A percentile compares a stretch with the other conserved stretches of the same genome.
Evolutionary conservation across 495 filamentous ascomycete species (phyloP).

Genomic region (Tuber aestivum): DNA sequence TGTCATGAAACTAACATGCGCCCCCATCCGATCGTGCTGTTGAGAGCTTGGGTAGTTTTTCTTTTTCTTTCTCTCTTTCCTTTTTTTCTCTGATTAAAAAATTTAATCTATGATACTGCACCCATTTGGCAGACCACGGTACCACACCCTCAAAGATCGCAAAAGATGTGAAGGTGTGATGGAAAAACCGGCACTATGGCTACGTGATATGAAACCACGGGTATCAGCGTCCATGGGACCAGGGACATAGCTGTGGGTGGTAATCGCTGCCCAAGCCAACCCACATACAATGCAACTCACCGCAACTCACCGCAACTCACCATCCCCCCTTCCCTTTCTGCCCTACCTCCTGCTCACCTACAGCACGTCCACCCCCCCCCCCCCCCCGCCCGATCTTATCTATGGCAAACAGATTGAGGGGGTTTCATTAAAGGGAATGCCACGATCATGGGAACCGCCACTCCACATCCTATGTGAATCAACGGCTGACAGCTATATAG

Average conservation of each 20-base stretch:
- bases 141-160: background rate
- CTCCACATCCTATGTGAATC: background rate
- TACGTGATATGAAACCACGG: slow-evolving; percentile 3
- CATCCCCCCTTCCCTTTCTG: background rate
- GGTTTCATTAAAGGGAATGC: background rate
- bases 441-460: background rate
- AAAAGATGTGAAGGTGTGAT: background rate
- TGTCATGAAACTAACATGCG: background rate
- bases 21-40: background rate
- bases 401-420: background rate
- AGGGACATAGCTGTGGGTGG: background rate
- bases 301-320: background rate
- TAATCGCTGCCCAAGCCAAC: background rate
- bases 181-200: background rate
- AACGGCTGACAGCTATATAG: background rate
- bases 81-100: background rate
- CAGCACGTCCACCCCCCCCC: too few relatives aligned
- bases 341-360: background rate
- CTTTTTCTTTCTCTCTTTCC: background rate
- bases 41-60: background rate
- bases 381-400: too few relatives aligned
- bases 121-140: background rate
- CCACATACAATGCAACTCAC: background rate
- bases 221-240: background rate
- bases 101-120: background rate